These are phyloP conservation scores for Aspergillus floridensis DNA, from an alignment of 2,329 filamentous ascomycete species.

Conservation along the genomic window DNA sequence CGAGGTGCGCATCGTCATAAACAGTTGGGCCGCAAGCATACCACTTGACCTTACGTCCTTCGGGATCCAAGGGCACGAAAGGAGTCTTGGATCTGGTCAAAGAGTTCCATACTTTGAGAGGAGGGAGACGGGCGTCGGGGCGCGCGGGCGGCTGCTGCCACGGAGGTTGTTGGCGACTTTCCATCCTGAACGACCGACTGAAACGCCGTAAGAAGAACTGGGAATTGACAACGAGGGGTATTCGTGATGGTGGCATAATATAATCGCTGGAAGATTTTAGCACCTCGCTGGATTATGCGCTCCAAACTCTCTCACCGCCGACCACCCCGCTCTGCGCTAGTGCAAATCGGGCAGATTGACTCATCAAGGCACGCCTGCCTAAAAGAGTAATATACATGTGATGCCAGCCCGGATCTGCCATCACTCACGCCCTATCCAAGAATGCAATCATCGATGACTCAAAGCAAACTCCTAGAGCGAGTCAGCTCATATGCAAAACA, in stretches of 20 bases:
- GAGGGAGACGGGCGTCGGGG: slow-evolving; percentile 42
- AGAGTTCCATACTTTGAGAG: slow-evolving; percentile 76
- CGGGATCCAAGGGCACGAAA: slow-evolving; percentile 69
- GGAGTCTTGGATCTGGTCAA: slow-evolving; percentile 71
- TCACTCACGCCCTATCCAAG: too few species aligned
- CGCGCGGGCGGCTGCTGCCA: slow-evolving; percentile 42
- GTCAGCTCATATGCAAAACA: background rate
- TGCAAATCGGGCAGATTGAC: background rate
- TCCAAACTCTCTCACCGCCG: background rate
- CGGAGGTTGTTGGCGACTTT: slow-evolving; percentile 43
- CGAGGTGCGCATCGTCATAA: slow-evolving; percentile 77
- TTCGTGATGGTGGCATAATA: slow-evolving; percentile 5
- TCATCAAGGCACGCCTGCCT: background rate
- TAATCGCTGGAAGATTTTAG: background rate
- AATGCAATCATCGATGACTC: background rate
- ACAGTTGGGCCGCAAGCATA: slow-evolving; percentile 88
- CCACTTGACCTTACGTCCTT: slow-evolving; percentile 70
- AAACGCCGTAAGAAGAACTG: slow-evolving; percentile 1
- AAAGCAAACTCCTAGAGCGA: background rate
- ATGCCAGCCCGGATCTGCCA: too few species aligned
- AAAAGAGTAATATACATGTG: background rate
- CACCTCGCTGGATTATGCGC: background rate
- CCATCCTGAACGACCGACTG: slow-evolving; percentile 4
- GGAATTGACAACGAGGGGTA: slow-evolving; percentile 1
- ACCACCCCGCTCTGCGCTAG: background rate